Evolutionary conservation across 257 asterid species (phyloP).

Genomic region (Gentiana straminea): DNA sequence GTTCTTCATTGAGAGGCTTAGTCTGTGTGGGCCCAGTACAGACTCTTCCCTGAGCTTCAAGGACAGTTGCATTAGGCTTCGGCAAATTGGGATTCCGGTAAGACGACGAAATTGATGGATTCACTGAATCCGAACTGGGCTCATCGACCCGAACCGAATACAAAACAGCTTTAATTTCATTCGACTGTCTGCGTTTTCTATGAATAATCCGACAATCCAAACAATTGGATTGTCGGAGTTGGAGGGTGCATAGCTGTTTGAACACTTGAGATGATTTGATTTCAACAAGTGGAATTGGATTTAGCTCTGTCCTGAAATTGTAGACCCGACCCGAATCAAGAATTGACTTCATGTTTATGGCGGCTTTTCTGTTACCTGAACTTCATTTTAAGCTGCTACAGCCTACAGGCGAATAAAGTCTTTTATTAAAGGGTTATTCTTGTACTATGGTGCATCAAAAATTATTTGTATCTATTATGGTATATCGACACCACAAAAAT

Average conservation of each 20-base stretch:
- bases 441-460: too few relatives aligned
- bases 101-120: constrained; percentile 62
- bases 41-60: constrained; percentile 87
- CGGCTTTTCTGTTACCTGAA: neutral
- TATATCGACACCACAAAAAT: too few relatives aligned
- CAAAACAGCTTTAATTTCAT: constrained; percentile 5
- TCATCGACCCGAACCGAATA: constrained; percentile 5
- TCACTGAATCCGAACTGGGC: constrained; percentile 6
- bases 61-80: constrained; percentile 64
- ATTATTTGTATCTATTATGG: too few relatives aligned
- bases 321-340: constrained; percentile 9
- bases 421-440: too few relatives aligned
- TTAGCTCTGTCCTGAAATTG: neutral
- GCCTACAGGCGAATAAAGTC: too few relatives aligned
- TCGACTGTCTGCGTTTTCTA: neutral
- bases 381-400: too few relatives aligned
- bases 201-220: neutral
- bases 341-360: constrained; percentile 4
- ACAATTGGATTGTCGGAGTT: neutral
- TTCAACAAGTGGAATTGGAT: neutral
- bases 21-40: constrained; percentile 97
- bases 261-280: constrained; percentile 5
- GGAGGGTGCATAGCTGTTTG: constrained; percentile 1
- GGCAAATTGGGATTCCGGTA: constrained; percentile 46
- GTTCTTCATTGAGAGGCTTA: constrained; percentile 75